A percentile compares a stretch with the other conserved stretches of the same genome.
phyloP scores from a whole-genome alignment of 1,284 basidiomycete species.

The Cutaneotrichosporon dermatis region DNA sequence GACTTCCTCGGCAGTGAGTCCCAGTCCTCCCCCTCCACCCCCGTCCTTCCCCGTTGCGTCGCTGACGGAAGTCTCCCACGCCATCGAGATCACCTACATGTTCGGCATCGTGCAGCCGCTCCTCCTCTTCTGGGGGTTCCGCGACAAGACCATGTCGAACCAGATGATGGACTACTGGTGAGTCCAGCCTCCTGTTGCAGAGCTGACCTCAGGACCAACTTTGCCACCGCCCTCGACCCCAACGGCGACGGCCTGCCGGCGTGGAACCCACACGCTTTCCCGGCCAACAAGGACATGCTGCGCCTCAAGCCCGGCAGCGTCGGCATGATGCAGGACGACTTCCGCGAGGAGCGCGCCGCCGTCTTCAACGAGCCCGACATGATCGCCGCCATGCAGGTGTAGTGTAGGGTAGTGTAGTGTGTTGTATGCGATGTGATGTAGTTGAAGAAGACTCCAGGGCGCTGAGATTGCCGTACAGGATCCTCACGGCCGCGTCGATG shows the following conservation, averaged over 20 bases:
- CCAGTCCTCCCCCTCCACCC: too few relatives aligned
- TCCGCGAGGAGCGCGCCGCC: conserved; percentile 21
- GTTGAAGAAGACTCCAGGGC: too few relatives aligned
- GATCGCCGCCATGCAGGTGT: background rate
- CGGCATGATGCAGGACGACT: conserved; percentile 39
- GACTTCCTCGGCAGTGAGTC: conserved; percentile 5
- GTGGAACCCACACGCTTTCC: conserved; percentile 34
- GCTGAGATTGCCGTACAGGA: too few relatives aligned
- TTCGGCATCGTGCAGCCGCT: conserved; percentile 20
- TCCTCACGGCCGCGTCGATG: too few relatives aligned
- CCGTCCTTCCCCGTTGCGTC: too few relatives aligned
- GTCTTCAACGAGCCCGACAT: conserved; percentile 4
- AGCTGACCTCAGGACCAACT: conserved; percentile 36
- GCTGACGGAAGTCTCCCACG: conserved; percentile 16
- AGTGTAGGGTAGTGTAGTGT: background rate
- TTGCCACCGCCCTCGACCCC: conserved; percentile 41
- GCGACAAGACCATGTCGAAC: conserved; percentile 26
- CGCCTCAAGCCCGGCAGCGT: conserved; percentile 25
- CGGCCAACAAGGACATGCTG: conserved; percentile 30
- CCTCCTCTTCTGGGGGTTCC: conserved; percentile 9
- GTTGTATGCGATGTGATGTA: too few relatives aligned
- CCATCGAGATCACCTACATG: conserved; percentile 28
- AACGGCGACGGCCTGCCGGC: conserved; percentile 23
- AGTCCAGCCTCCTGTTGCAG: background rate
- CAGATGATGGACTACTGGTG: conserved; percentile 41